phyloP scores from a whole-genome alignment of 2,329 filamentous ascomycete species.

The Talaromyces piceae region DNA sequence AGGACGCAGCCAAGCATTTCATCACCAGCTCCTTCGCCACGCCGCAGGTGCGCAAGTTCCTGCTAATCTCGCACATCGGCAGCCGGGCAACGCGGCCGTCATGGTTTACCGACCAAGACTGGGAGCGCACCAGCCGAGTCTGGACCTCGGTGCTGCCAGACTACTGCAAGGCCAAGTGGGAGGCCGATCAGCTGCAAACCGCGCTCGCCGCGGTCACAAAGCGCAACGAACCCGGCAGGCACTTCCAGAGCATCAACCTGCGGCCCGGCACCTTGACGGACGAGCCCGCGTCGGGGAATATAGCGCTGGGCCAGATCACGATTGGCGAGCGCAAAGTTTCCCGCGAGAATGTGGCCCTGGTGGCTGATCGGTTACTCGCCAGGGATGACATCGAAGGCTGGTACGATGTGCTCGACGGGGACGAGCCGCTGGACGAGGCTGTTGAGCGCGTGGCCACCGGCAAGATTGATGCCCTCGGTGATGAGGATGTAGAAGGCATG shows the following conservation, averaged over 20 bases:
- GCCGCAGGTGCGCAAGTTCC: conserved; percentile 45
- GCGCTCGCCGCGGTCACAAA: conserved; percentile 34
- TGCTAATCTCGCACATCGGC: conserved; percentile 48
- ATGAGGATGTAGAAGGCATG: conserved; percentile 45
- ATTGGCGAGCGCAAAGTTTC: conserved; percentile 38
- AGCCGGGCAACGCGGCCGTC: conserved; percentile 41
- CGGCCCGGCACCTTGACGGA: conserved; percentile 45
- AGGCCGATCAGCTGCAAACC: conserved; percentile 49
- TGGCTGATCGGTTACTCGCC: conserved; percentile 43
- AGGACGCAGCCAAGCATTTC: conserved; percentile 49
- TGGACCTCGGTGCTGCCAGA: conserved; percentile 44
- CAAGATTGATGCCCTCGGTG: conserved; percentile 41
- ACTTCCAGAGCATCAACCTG: conserved; percentile 45
- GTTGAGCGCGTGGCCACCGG: conserved; percentile 40
- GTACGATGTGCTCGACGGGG: conserved; percentile 47
- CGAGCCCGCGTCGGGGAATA: conserved; percentile 39
- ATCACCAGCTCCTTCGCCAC: conserved; percentile 42
- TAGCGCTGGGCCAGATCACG: conserved; percentile 42
- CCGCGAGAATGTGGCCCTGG: conserved; percentile 46
- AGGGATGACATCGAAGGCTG: conserved; percentile 44
- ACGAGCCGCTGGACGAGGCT: conserved; percentile 39
- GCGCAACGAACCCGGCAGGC: conserved; percentile 11
- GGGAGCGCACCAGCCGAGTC: conserved; percentile 37
- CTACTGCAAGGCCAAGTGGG: conserved; percentile 49
- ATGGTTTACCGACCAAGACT: conserved; percentile 47